phyloP scores from a whole-genome alignment of 345 rosid genomes.

The Leavenworthia alabamica region DNA sequence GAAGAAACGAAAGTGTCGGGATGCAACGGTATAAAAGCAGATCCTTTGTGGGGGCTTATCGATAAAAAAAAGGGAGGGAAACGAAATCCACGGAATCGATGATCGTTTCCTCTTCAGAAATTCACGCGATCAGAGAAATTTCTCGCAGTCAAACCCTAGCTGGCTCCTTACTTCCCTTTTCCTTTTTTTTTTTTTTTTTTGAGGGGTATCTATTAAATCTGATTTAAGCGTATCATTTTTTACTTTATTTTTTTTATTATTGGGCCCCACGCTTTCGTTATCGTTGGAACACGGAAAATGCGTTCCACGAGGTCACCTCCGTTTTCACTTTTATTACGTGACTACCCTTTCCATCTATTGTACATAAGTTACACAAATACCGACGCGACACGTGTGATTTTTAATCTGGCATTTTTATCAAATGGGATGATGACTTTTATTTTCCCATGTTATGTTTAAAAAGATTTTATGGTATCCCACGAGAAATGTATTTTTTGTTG shows the following conservation, averaged over 20 bases:
- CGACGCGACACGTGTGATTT: neutral
- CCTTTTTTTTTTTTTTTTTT: neutral
- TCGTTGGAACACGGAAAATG: conserved; percentile 22
- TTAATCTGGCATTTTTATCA: neutral
- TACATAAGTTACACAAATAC: neutral
- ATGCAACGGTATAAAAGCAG: conserved; percentile 31
- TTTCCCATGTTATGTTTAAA: too few relatives aligned
- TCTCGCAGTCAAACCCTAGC: conserved; percentile 52
- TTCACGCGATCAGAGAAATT: conserved; percentile 41
- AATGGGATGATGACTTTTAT: neutral
- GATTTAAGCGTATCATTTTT: neutral
- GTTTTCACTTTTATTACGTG: conserved; percentile 1
- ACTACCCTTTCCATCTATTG: neutral
- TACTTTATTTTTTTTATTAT: neutral
- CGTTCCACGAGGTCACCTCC: conserved; percentile 11
- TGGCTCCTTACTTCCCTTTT: conserved; percentile 21
- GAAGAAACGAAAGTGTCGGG: conserved; percentile 43
- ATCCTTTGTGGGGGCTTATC: conserved; percentile 32
- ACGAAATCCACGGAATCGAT: conserved; percentile 37
- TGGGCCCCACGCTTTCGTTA: conserved; percentile 7
- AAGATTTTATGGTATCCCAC: too few relatives aligned
- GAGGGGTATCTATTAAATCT: neutral
- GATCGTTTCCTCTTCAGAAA: conserved; percentile 35
- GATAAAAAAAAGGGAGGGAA: conserved; percentile 26
- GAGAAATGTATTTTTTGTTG: neutral